Conservation (phyloP, 1,284 basidiomycete genomes). For the Rhodotorula sp. region DNA sequence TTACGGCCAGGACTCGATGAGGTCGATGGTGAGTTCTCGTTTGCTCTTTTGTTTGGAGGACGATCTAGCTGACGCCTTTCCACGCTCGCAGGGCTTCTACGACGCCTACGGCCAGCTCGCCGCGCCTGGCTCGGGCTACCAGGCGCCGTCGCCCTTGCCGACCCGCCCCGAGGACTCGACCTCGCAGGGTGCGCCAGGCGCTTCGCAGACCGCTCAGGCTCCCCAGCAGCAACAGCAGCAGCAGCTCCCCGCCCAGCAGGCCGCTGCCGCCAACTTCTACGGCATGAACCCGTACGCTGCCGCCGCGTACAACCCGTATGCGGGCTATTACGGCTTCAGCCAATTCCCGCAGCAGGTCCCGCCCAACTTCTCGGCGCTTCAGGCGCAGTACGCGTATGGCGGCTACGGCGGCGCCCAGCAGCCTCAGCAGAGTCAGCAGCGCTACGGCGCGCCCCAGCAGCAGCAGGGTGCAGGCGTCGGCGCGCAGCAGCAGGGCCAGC, state of each 20-base stretch:
- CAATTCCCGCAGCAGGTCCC: slow-evolving; percentile 37
- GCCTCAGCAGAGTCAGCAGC: not conserved
- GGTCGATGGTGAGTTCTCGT: slow-evolving; percentile 3
- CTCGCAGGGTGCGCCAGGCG: slow-evolving; percentile 16
- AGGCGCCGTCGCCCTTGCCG: slow-evolving; percentile 31
- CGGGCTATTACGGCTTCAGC: slow-evolving; percentile 28
- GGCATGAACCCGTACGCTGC: slow-evolving; percentile 16
- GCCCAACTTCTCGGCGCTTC: slow-evolving; percentile 36
- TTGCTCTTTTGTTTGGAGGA: not conserved
- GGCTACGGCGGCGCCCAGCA: slow-evolving; percentile 16
- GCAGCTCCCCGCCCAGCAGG: slow-evolving; percentile 26
- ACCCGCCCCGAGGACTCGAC: slow-evolving; percentile 27
- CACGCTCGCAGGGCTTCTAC: slow-evolving; percentile 27
- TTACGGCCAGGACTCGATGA: slow-evolving; percentile 33
- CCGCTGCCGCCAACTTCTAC: slow-evolving; percentile 11
- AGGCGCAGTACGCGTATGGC: slow-evolving; percentile 21
- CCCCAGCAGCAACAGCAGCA: slow-evolving; percentile 26
- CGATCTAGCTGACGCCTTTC: not conserved
- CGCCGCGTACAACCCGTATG: slow-evolving; percentile 30
- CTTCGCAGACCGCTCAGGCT: slow-evolving; percentile 6
- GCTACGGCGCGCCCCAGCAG: slow-evolving; percentile 2
- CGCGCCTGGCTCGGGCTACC: slow-evolving; percentile 26
- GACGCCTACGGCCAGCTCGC: slow-evolving; percentile 31
- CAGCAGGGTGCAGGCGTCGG: not conserved
- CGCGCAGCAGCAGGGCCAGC: slow-evolving; percentile 5